Conservation (phyloP, 2,329 filamentous ascomycete species). For the Botrytis byssoidea region DNA sequence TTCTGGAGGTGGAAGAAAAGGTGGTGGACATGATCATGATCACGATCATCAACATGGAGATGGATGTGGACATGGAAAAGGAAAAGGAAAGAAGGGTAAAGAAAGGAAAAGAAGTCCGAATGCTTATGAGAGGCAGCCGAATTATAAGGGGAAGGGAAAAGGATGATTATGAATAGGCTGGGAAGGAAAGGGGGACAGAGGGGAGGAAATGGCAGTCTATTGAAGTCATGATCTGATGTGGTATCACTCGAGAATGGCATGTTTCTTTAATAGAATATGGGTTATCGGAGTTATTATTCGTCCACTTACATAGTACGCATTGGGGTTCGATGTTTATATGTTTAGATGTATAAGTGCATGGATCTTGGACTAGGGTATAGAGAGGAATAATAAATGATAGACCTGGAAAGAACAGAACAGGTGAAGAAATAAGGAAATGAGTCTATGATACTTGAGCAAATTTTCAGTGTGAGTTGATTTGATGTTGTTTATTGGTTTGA, state of each 20-base stretch:
- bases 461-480: background rate
- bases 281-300: background rate
- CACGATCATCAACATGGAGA: constrained; percentile 32
- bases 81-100: constrained; percentile 39
- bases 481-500: too few relatives aligned
- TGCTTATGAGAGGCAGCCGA: constrained; percentile 76
- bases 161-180: background rate
- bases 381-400: background rate
- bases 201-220: background rate
- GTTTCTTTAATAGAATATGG: background rate
- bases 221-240: background rate
- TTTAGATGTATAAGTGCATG: background rate
- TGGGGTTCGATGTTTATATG: background rate
- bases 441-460: too few relatives aligned
- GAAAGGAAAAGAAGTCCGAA: constrained; percentile 66
- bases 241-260: background rate
- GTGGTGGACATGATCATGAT: constrained; percentile 20
- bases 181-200: background rate
- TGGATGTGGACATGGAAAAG: constrained; percentile 39
- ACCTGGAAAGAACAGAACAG: background rate
- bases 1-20: constrained; percentile 33
- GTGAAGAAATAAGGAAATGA: background rate
- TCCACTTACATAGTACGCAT: background rate
- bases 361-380: background rate
- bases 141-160: constrained; percentile 44